A percentile compares a stretch with the other conserved stretches of the same genome.
Evolutionary conservation across 768 basidiomycete genomes (phyloP).

Genomic region (Boletus rubroflammeus): DNA sequence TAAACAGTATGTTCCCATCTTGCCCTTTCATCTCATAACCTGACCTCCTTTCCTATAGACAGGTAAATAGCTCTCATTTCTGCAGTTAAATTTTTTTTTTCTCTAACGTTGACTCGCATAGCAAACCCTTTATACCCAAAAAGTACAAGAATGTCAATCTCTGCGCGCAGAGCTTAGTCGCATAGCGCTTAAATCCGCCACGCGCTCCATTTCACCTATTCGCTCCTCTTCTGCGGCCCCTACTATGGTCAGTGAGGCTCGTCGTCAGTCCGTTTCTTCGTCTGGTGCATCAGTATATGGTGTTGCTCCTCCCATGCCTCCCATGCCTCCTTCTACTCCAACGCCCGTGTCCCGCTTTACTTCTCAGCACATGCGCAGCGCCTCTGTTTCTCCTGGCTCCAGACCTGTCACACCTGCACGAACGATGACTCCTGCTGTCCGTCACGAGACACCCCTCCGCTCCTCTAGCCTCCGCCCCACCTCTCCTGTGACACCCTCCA

Average conservation of each 20-base stretch:
- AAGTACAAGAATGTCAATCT: constrained; percentile 67
- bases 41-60: constrained; percentile 40
- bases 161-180: constrained; percentile 65
- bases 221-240: constrained; percentile 31
- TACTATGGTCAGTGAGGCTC: constrained; percentile 16
- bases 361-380: constrained; percentile 53
- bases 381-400: constrained; percentile 41
- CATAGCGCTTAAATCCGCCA: constrained; percentile 35
- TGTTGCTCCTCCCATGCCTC: constrained; percentile 29
- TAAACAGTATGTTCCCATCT: constrained; percentile 53
- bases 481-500: constrained; percentile 35
- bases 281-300: constrained; percentile 35
- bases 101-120: constrained; percentile 29
- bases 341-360: constrained; percentile 51
- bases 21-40: constrained; percentile 7
- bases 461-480: constrained; percentile 29
- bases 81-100: constrained; percentile 4
- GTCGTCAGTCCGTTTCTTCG: constrained; percentile 32
- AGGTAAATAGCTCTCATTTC: constrained; percentile 44
- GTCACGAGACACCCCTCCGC: constrained; percentile 30
- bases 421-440: constrained; percentile 25
- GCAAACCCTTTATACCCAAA: constrained; percentile 61
- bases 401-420: constrained; percentile 35
- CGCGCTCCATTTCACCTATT: constrained; percentile 20
- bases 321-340: constrained; percentile 42